A percentile compares a stretch with the other conserved stretches of the same genome.
These are phyloP conservation scores for Mycena crocata DNA, from an alignment of 768 basidiomycete genomes.

Conservation along the genomic window DNA sequence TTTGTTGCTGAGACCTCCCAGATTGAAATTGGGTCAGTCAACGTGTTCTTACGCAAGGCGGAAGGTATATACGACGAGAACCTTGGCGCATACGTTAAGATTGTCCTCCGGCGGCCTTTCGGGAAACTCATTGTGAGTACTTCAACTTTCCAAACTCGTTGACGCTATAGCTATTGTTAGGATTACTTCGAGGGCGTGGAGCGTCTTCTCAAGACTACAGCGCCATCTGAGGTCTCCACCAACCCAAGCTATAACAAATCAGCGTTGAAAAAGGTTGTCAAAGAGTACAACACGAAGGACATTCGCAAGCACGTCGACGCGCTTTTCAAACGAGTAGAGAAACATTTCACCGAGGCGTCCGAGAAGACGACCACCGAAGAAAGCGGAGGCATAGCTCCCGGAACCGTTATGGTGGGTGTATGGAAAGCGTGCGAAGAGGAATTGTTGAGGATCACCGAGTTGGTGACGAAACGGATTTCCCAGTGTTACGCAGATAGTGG, in stretches of 20 bases:
- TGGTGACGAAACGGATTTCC: slow-evolving; percentile 74
- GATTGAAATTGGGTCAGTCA: slow-evolving; percentile 73
- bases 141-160: background rate
- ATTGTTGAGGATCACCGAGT: slow-evolving; percentile 75
- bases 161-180: slow-evolving; percentile 51
- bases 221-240: slow-evolving; percentile 79
- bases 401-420: slow-evolving; percentile 81
- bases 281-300: slow-evolving; percentile 90
- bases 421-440: slow-evolving; percentile 95
- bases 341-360: slow-evolving; percentile 91
- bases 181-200: slow-evolving; percentile 96
- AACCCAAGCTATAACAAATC: slow-evolving; percentile 82
- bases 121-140: slow-evolving; percentile 82
- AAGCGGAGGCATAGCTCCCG: slow-evolving; percentile 62
- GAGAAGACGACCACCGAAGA: slow-evolving; percentile 73
- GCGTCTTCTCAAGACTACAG: slow-evolving; percentile 83
- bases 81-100: slow-evolving; percentile 84
- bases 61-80: slow-evolving; percentile 92
- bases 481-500: slow-evolving; percentile 86
- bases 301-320: slow-evolving; percentile 89
- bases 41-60: slow-evolving; percentile 75
- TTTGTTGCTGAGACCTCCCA: slow-evolving; percentile 87
- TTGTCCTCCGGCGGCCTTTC: slow-evolving; percentile 89
- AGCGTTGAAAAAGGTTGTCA: slow-evolving; percentile 84
- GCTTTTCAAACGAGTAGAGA: slow-evolving; percentile 92